Evolutionary conservation across 163 green algal species (phyloP).

Genomic region (Scenedesmus sp.): DNA sequence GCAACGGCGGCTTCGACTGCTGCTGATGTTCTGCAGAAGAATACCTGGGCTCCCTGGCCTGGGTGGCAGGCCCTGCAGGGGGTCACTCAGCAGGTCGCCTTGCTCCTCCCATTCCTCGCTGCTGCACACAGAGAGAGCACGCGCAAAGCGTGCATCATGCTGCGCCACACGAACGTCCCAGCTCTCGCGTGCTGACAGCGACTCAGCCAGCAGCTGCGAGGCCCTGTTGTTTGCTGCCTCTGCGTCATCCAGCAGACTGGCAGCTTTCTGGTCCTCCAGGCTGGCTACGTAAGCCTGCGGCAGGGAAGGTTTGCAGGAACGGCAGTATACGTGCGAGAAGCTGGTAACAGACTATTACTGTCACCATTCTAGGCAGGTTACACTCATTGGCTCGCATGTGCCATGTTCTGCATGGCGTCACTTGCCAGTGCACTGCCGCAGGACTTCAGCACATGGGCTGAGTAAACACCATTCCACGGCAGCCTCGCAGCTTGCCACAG

Average conservation of each 20-base stretch:
- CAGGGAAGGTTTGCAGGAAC: background rate
- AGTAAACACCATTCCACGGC: no score
- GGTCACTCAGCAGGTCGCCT: background rate
- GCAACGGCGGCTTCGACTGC: background rate
- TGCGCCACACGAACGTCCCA: background rate
- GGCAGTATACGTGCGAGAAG: no score
- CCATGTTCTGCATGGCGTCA: no score
- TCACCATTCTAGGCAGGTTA: no score
- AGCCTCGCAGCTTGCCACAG: no score
- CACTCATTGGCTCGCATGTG: no score
- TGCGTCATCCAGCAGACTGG: background rate
- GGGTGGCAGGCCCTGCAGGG: background rate
- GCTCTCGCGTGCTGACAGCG: constrained; percentile 14
- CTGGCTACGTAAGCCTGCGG: background rate
- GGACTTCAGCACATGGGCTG: no score
- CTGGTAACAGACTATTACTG: background rate
- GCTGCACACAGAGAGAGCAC: background rate
- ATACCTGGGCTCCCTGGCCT: background rate
- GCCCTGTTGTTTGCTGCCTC: constrained; percentile 6
- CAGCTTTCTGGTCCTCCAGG: background rate
- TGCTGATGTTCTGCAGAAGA: background rate
- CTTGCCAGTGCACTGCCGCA: no score
- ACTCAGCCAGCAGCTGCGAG: constrained; percentile 5
- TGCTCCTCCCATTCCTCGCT: constrained; percentile 29
- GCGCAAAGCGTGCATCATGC: constrained; percentile 17